phyloP scores from a whole-genome alignment of 257 asterid species.

The Catharanthus roseus region DNA sequence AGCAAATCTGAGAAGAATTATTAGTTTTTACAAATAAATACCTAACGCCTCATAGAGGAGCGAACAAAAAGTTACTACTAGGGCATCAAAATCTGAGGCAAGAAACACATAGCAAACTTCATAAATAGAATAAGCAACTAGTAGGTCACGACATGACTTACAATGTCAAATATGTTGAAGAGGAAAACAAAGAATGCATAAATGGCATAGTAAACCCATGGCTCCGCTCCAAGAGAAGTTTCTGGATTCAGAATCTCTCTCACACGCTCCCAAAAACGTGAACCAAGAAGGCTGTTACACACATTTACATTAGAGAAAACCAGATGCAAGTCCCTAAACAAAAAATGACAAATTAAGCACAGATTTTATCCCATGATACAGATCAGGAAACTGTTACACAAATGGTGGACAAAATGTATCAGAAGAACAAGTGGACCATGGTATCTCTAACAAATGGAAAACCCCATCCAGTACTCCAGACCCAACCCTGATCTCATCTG shows the following conservation, averaged over 20 bases:
- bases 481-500: not conserved
- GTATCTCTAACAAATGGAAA: not conserved
- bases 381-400: not conserved
- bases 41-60: too few relatives aligned
- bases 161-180: constrained; percentile 93
- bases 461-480: not conserved
- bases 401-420: not conserved
- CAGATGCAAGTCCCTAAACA: not conserved
- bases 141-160: constrained; percentile 36
- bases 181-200: constrained; percentile 88
- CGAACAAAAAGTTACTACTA: not conserved
- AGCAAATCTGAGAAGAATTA: not conserved
- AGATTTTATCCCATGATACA: not conserved
- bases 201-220: constrained; percentile 86
- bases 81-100: not conserved
- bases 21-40: not conserved
- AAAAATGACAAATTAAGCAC: not conserved
- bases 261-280: constrained; percentile 69
- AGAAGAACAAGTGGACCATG: not conserved
- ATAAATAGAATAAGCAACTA: not conserved
- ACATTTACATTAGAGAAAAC: constrained; percentile 23
- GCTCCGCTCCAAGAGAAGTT: constrained; percentile 70
- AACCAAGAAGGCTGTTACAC: constrained; percentile 62
- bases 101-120: not conserved
- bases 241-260: constrained; percentile 76